Base-by-base conservation (phyloP, 805 yeast species). In the Saccharomycopsis selenospora region DNA sequence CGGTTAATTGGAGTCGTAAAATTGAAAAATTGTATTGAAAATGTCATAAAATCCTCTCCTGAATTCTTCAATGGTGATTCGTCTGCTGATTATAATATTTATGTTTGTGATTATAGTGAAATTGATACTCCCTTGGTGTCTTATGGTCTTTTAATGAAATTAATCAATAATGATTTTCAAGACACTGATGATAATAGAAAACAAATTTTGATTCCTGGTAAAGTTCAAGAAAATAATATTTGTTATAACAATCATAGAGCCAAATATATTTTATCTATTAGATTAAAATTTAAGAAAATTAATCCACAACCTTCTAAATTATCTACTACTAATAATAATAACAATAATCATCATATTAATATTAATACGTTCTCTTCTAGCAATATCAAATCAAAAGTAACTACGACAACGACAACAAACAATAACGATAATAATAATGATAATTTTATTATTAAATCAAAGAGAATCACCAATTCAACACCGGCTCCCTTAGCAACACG, bases 401-500 rank as follows among this genome's bases (percentile, higher is more conserved):
- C 30, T 41, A 25, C 26, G 18, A 14, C 8, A 5, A 40, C 13
- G 14, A 20, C 26, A 14, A 24, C 26, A 10, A 18, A 24, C 14
- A 22, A 24, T 24, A 17, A 10, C 26, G 10, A 10, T 23, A 40
- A 24, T 25, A 40, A 25, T 25, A 40, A 24, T 26, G 18, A 13
- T 13, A 40, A 23, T 40, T 13, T 14, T 40, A 4, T 14, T 23
- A 40, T 18, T 20, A 24, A 11, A 4, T 20, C 42, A 14, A 61
- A 59, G 40, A 61, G 73, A 45, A 63, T 58, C 46, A 69, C 68
- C n/a, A 70, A 70, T 54, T 67, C 68, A 38, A 64, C 60, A 30
- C 73, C 73, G 2, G 74, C 74, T n/a, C 75, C 72, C 47, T 70
- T 66, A 55, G 76, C 76, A 3, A 64, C 57, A 26, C 63, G 75